A percentile compares a stretch with the other conserved stretches of the same genome.
Conservation (phyloP, 1,284 basidiomycete genomes). For the Irpex lacteus region DNA sequence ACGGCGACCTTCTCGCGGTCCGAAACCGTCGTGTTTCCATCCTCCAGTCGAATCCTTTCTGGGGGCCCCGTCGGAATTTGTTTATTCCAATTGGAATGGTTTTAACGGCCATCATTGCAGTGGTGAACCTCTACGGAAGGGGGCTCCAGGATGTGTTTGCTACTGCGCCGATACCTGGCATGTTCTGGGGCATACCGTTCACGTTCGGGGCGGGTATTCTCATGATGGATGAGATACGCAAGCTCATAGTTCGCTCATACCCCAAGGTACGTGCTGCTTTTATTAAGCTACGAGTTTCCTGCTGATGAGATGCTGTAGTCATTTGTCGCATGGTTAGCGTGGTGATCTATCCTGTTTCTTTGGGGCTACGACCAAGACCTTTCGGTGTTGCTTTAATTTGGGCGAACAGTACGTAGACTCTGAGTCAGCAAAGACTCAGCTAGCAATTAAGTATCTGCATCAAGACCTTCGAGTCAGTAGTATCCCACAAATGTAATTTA, state of each 20-base stretch:
- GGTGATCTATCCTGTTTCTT: constrained; percentile 4
- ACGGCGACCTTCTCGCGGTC: constrained; percentile 34
- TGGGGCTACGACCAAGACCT: background rate
- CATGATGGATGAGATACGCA: constrained; percentile 37
- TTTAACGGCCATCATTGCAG: constrained; percentile 35
- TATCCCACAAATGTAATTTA: too few relatives aligned
- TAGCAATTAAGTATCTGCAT: too few relatives aligned
- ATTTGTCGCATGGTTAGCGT: constrained; percentile 16
- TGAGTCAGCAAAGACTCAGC: too few relatives aligned
- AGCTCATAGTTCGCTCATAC: constrained; percentile 38
- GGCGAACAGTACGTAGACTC: too few relatives aligned
- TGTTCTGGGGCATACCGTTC: constrained; percentile 44
- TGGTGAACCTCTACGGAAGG: constrained; percentile 39
- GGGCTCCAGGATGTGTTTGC: constrained; percentile 37
- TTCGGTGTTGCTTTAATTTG: too few relatives aligned
- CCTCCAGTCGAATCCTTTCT: constrained; percentile 19
- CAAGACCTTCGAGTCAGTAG: too few relatives aligned
- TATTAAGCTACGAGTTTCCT: background rate
- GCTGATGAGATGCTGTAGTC: constrained; percentile 8
- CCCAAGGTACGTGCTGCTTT: too few relatives aligned
- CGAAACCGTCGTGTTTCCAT: constrained; percentile 17
- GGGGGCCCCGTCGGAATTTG: constrained; percentile 43
- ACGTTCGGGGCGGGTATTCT: constrained; percentile 36
- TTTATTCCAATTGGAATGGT: constrained; percentile 35
- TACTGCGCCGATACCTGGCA: constrained; percentile 38